Conservation (phyloP, 148 eudicot genomes). For the Simmondsia chinensis region DNA sequence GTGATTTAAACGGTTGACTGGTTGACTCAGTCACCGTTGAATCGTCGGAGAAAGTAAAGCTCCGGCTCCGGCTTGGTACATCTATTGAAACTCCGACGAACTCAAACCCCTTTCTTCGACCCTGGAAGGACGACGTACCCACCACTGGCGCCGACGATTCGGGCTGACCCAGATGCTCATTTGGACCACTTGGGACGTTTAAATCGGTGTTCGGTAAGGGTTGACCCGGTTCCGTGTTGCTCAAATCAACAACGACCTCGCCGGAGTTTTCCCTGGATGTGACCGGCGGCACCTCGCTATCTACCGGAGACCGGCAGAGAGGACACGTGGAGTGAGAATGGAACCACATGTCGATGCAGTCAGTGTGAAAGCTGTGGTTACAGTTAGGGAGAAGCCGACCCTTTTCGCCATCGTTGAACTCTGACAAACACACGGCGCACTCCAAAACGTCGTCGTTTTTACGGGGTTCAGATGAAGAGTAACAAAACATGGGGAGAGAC, state of each 20-base stretch:
- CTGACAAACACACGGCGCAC: slow-evolving; percentile 92
- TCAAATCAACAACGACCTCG: slow-evolving; percentile 8
- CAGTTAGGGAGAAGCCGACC: slow-evolving; percentile 67
- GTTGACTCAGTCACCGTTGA: slow-evolving; percentile 44
- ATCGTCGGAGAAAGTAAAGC: slow-evolving; percentile 31
- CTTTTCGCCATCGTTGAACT: slow-evolving; percentile 56
- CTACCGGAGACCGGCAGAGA: slow-evolving; percentile 70
- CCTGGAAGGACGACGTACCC: slow-evolving; percentile 14
- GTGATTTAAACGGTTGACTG: slow-evolving; percentile 37
- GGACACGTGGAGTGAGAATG: slow-evolving; percentile 83
- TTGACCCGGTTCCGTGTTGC: slow-evolving; percentile 5
- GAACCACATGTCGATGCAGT: slow-evolving; percentile 92
- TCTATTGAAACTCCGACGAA: slow-evolving; percentile 39
- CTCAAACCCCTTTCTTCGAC: slow-evolving; percentile 33
- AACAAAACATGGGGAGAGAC: slow-evolving; percentile 46
- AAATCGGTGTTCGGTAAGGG: slow-evolving; percentile 10
- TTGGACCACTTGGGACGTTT: neutral
- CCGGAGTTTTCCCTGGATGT: neutral
- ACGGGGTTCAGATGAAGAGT: slow-evolving; percentile 8
- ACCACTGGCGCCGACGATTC: neutral
- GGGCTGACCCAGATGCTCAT: slow-evolving; percentile 5
- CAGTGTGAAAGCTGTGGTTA: slow-evolving; percentile 55
- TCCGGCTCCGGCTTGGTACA: slow-evolving; percentile 43
- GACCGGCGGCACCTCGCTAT: slow-evolving; percentile 14
- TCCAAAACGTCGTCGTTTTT: slow-evolving; percentile 13